phyloP scores from a whole-genome alignment of 2,329 filamentous ascomycete species.

The Penicillium sp. region DNA sequence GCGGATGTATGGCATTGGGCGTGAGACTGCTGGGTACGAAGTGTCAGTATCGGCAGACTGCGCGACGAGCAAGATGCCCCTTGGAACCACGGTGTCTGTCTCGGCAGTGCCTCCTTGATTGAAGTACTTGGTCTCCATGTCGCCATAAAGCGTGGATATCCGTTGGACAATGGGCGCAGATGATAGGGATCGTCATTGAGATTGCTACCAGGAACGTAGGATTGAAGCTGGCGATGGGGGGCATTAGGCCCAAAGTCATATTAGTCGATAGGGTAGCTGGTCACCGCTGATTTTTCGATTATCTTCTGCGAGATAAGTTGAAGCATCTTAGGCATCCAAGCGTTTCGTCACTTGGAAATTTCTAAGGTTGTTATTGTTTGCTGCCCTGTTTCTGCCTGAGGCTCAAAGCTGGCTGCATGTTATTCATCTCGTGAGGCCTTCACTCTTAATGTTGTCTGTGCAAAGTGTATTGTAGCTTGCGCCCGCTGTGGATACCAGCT shows the following conservation, averaged over 20 bases:
- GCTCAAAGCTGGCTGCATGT: neutral
- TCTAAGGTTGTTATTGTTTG: neutral
- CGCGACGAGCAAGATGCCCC: constrained; percentile 7
- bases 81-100: constrained; percentile 21
- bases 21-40: constrained; percentile 5
- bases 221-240: constrained; percentile 13
- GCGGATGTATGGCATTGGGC: constrained; percentile 31
- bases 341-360: neutral
- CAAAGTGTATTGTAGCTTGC: neutral
- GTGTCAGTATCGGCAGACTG: neutral
- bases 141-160: neutral
- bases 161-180: neutral
- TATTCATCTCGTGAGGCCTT: neutral
- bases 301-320: neutral
- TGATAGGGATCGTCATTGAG: neutral
- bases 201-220: constrained; percentile 14
- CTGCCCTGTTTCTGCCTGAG: neutral
- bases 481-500: neutral
- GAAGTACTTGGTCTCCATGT: neutral
- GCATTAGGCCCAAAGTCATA: constrained; percentile 15
- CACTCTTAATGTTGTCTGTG: too few species aligned
- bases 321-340: neutral
- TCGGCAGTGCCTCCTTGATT: constrained; percentile 22
- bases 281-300: neutral
- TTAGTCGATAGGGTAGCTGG: neutral